phyloP scores from a whole-genome alignment of 2,329 filamentous ascomycete species.

The Akanthomyces muscarius region DNA sequence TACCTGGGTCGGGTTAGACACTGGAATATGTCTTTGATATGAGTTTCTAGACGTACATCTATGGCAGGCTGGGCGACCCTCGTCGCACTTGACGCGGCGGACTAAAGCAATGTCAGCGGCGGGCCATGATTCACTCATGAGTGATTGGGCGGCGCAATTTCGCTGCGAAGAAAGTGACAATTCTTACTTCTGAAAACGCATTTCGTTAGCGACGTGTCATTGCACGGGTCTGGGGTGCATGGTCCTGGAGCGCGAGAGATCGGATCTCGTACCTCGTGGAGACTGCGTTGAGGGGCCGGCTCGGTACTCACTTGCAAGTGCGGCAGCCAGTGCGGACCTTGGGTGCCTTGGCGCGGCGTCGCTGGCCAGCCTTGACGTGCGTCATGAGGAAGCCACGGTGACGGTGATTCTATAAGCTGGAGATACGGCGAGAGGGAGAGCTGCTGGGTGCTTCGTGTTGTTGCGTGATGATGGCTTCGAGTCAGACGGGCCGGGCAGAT shows the following conservation, averaged over 20 bases:
- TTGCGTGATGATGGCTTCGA: neutral
- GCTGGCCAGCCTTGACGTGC: slow-evolving; percentile 18
- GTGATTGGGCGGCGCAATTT: neutral
- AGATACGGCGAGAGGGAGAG: neutral
- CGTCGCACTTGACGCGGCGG: slow-evolving; percentile 17
- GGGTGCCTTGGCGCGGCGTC: slow-evolving; percentile 17
- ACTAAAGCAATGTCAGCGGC: slow-evolving; percentile 6
- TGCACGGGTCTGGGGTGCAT: neutral
- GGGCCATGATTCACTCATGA: neutral
- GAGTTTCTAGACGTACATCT: slow-evolving; percentile 10
- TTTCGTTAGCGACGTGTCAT: neutral
- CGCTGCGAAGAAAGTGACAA: neutral
- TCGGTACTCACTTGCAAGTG: slow-evolving; percentile 17
- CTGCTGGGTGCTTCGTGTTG: neutral
- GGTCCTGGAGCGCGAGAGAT: neutral
- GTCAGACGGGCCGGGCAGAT: neutral
- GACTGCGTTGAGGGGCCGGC: neutral
- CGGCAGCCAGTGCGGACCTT: slow-evolving; percentile 18
- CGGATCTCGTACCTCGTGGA: neutral
- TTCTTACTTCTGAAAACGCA: neutral
- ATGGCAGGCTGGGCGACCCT: slow-evolving; percentile 13
- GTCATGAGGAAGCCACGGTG: slow-evolving; percentile 16
- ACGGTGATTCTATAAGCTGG: neutral
- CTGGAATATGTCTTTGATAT: too few species aligned
- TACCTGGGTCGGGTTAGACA: neutral